Percentiles rank a stretch among this genome's conserved stretches.
These are phyloP conservation scores for Vigna angularis DNA, from an alignment of 306 rosid species.

Conservation along the genomic window DNA sequence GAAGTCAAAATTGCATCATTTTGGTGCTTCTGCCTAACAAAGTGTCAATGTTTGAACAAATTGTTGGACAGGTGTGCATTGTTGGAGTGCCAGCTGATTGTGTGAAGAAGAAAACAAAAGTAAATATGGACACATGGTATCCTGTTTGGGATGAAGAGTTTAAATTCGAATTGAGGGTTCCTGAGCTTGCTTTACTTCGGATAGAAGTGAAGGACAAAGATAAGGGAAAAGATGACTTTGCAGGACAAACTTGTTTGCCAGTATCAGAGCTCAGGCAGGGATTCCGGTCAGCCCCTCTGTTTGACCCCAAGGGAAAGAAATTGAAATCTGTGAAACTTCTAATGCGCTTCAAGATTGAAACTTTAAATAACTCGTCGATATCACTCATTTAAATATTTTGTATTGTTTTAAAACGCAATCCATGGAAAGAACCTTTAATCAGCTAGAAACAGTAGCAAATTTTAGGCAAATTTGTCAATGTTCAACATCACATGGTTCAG, in stretches of 20 bases:
- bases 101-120: slow-evolving; percentile 60
- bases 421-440: slow-evolving; percentile 5
- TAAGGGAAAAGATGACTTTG: slow-evolving; percentile 75
- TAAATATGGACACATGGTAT: slow-evolving; percentile 65
- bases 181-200: slow-evolving; percentile 78
- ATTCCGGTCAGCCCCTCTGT: slow-evolving; percentile 69
- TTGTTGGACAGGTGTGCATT: slow-evolving; percentile 42
- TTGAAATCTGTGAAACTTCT: slow-evolving; percentile 63
- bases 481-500: not conserved
- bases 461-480: not conserved
- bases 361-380: slow-evolving; percentile 4
- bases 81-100: slow-evolving; percentile 78
- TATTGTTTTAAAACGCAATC: slow-evolving; percentile 1
- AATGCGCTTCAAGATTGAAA: slow-evolving; percentile 55
- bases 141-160: slow-evolving; percentile 92
- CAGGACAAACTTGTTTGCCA: slow-evolving; percentile 87
- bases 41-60: not conserved
- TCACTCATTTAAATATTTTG: not conserved
- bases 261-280: slow-evolving; percentile 74
- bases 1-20: no score
- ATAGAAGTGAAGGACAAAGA: slow-evolving; percentile 77
- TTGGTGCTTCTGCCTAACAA: no score
- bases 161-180: slow-evolving; percentile 67
- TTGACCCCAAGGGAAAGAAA: slow-evolving; percentile 67
- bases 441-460: slow-evolving; percentile 16